Evolutionary conservation across 441 rosid genomes (phyloP), one percentile per base, ranked within the genome.

Genomic region (Brassica balearica): DNA sequence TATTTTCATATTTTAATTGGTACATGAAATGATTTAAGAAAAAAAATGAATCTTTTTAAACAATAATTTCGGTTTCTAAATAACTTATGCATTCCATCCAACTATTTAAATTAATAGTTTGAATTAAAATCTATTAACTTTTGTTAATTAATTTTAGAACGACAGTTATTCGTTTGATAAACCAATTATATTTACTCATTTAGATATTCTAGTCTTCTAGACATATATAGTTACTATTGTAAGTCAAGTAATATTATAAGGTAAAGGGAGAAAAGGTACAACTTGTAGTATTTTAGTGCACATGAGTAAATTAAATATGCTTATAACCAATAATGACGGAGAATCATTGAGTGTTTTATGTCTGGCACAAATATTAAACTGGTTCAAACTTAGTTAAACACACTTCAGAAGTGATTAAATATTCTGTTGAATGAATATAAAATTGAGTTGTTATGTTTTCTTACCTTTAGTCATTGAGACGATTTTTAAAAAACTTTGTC

Each of bases 311-410:
- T 80, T 80, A 60, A 75, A 65, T 80, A 75, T 66, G 64, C 19
- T 23, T 23, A 48, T 75, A 65, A 25, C 61, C 77, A 80, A 80
- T 80, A 80, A 72, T 80, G 77, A n/a, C 66, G 66, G 10, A 43
- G 74, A 80, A 80, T 75, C 67, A 76, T 71, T 67, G 61, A 60
- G 74, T 76, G 80, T 71, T 75, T 80, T 66, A 80, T 60, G 73
- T 27, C 76, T 80, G 83, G 36, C 70, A 36, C 5, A 67, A 22
- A 67, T 80, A 80, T 72, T 61, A 73, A 71, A 76, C 67, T 71
- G 48, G 32, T 66, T 75, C 53, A 67, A 72, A 66, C 83, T 34
- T 66, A 65, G 55, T 71, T 71, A 71, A 71, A 65, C 69, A 71
- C 83, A 75, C 69, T 76, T 71, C 56, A 46, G 62, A 67, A 76